phyloP scores from a whole-genome alignment of 495 filamentous ascomycete species.

The Aspergillus saccharolyticus region DNA sequence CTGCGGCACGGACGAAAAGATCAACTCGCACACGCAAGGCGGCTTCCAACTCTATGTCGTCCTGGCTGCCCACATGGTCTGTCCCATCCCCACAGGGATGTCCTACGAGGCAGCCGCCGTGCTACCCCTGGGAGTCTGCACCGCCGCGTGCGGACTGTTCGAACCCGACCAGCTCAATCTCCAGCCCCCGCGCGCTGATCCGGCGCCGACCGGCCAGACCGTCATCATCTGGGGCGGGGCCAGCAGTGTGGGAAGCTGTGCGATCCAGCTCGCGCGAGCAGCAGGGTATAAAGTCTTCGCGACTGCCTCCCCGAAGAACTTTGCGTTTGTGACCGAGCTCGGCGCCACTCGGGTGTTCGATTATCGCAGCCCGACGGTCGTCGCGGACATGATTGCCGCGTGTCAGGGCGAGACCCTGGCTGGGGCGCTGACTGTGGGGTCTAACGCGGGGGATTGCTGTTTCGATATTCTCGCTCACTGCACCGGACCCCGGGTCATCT shows the following conservation, averaged over 20 bases:
- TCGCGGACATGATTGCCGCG: constrained; percentile 21
- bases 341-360: constrained; percentile 57
- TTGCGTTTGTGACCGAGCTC: constrained; percentile 44
- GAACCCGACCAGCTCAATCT: constrained; percentile 36
- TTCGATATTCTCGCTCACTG: background rate
- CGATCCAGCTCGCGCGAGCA: constrained; percentile 55
- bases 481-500: background rate
- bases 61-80: constrained; percentile 28
- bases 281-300: constrained; percentile 56
- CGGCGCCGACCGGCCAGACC: constrained; percentile 32
- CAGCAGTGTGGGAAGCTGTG: constrained; percentile 50
- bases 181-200: constrained; percentile 24
- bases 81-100: constrained; percentile 42
- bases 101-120: constrained; percentile 44
- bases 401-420: constrained; percentile 23
- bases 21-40: constrained; percentile 20
- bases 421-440: constrained; percentile 14
- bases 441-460: background rate
- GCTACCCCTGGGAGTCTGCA: constrained; percentile 50
- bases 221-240: constrained; percentile 58
- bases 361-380: constrained; percentile 40
- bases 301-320: constrained; percentile 51
- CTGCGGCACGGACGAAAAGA: constrained; percentile 1
- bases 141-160: constrained; percentile 50
- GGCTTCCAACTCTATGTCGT: constrained; percentile 49